Evolutionary conservation across 345 rosid species (phyloP).

Genomic region (Boechera retrofracta): DNA sequence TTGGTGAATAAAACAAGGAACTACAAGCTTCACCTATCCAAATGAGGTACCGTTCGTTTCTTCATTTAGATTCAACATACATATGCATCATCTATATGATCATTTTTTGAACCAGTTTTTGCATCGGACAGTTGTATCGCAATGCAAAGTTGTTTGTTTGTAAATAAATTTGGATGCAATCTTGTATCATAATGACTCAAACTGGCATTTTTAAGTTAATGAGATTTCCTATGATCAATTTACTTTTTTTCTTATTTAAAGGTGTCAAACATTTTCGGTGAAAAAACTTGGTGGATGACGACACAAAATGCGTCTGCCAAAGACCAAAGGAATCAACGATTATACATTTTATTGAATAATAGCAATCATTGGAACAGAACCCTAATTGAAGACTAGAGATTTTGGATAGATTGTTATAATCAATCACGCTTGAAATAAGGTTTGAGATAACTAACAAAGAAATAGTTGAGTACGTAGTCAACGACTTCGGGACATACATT

Average conservation of each 20-base stretch:
- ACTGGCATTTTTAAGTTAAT: background rate
- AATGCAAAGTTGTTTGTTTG: too few relatives aligned
- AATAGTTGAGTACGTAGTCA: background rate
- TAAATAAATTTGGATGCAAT: too few relatives aligned
- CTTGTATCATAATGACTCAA: too few relatives aligned
- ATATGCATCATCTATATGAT: too few relatives aligned
- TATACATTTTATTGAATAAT: background rate
- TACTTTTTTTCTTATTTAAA: too few relatives aligned
- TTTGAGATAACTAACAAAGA: conserved; percentile 16
- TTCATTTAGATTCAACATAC: too few relatives aligned
- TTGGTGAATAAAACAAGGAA: too few relatives aligned
- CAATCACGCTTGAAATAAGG: conserved; percentile 31
- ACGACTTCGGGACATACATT: conserved; percentile 34
- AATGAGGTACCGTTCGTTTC: too few relatives aligned
- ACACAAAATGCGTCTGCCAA: background rate
- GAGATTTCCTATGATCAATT: background rate
- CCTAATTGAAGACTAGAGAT: background rate
- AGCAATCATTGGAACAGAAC: background rate
- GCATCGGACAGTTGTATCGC: too few relatives aligned
- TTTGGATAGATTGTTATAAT: background rate
- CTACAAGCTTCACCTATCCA: too few relatives aligned
- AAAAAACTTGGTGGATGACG: background rate
- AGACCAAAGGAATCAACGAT: background rate
- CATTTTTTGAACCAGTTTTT: too few relatives aligned
- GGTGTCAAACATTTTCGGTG: background rate